Conservation (phyloP, 2,329 filamentous ascomycete genomes). For the Trichoderma koningii region DNA sequence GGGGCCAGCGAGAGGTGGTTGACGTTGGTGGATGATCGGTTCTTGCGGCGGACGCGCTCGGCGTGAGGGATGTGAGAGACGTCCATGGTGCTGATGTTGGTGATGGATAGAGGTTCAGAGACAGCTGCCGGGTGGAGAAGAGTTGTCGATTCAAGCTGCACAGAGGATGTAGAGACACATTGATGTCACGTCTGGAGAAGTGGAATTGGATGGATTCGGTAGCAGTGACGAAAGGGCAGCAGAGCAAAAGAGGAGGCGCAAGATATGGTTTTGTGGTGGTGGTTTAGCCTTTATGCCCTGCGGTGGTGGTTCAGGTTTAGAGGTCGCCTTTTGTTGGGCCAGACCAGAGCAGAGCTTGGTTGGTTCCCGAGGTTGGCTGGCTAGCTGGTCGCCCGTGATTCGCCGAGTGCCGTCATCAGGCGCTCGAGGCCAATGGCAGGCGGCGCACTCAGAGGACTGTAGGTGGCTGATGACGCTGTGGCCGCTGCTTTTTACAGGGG, state of each 20-base stretch:
- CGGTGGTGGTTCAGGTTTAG: constrained; percentile 5
- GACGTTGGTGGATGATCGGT: constrained; percentile 60
- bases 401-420: constrained; percentile 21
- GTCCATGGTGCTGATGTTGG: constrained; percentile 47
- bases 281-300: not conserved
- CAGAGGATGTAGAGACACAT: not conserved
- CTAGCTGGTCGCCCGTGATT: constrained; percentile 13
- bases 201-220: not conserved
- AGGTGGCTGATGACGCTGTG: constrained; percentile 17
- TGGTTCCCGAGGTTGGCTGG: constrained; percentile 23
- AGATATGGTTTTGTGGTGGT: not conserved
- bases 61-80: constrained; percentile 63
- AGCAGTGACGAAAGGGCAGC: not conserved
- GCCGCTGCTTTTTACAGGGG: constrained; percentile 5
- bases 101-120: not conserved
- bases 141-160: not conserved
- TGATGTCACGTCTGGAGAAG: too few species aligned
- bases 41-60: constrained; percentile 58
- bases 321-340: not conserved
- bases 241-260: constrained; percentile 18
- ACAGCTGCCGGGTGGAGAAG: not conserved
- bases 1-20: constrained; percentile 65
- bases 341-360: constrained; percentile 9
- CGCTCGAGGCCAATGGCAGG: constrained; percentile 11
- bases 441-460: constrained; percentile 15